Base-by-base conservation (phyloP, 2,329 filamentous ascomycete species). In the Colletotrichum spaethianum region DNA sequence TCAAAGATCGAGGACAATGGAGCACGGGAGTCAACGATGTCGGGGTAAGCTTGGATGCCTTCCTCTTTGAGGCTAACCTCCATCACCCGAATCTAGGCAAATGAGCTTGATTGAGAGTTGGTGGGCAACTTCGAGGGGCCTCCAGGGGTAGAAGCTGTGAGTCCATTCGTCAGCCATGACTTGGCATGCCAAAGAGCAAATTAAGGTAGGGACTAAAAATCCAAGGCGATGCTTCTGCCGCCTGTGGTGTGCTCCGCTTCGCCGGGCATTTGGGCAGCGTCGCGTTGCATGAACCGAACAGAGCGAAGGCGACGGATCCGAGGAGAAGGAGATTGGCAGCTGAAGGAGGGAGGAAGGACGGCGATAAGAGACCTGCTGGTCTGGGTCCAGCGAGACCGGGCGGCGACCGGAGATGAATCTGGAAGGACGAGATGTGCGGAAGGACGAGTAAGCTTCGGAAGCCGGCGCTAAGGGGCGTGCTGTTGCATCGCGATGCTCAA, bases 361-460 rank as follows among this genome's bases (percentile, higher is more conserved):
- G 18, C 33, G 36, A 64, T 42, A 53, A 64, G 48, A 44, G 23
- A 53, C 53, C 36, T n/a, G 40, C 6, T 53, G 38, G 42, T 42
- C 31, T 28, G 26, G 28, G 55, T 26, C n/a, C n/a, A 26, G 44
- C 53, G 23, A 40, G 53, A 44, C 44, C 61, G 40, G 61, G 33
- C 66, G 50, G 52, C n/a, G 28, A 26, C 44, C 23, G 66, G 44
- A 65, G 44, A 65, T 63, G 57, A 63, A 62, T 60, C 56, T 62
- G 62, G 52, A 50, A 59, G 61, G 56, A 60, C 23, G 48, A 61
- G 28, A 38, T 20, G 26, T 36, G 26, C 28, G n/a, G 56, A 40
- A 62, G 64, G 52, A 59, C 52, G 23, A 63, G 31, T 44, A 70
- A 59, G 61, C 67, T 70, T 46, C 28, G 14, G 48, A n/a, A 70